These are phyloP conservation scores for Penicillium crustosum DNA, from an alignment of 2,329 filamentous ascomycete genomes.

Conservation along the genomic window DNA sequence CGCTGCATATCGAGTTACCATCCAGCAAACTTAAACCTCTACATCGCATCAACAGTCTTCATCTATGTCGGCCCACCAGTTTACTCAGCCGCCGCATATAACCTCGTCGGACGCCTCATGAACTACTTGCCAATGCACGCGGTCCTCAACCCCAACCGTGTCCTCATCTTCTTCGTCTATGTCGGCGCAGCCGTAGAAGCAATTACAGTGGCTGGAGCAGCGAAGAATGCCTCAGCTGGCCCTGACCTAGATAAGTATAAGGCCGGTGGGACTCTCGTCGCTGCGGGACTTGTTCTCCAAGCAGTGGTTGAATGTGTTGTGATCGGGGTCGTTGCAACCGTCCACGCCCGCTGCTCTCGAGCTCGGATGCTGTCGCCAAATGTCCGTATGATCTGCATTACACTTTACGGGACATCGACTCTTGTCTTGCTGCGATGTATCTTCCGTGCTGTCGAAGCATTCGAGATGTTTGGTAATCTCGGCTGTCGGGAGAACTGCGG, in stretches of 20 bases:
- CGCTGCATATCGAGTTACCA: constrained; percentile 32
- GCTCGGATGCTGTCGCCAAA: constrained; percentile 29
- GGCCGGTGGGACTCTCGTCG: constrained; percentile 30
- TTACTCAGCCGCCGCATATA: constrained; percentile 41
- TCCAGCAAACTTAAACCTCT: constrained; percentile 30
- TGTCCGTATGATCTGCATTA: constrained; percentile 34
- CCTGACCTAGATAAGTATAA: constrained; percentile 19
- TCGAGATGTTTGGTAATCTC: constrained; percentile 25
- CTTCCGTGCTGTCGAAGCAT: constrained; percentile 38
- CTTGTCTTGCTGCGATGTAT: constrained; percentile 39
- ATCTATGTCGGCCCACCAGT: constrained; percentile 39
- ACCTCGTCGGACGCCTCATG: constrained; percentile 39
- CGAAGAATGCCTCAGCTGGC: constrained; percentile 22
- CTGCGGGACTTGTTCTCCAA: constrained; percentile 33
- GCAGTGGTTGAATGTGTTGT: constrained; percentile 33
- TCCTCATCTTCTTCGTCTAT: constrained; percentile 40
- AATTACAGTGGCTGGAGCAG: constrained; percentile 35
- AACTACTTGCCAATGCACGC: constrained; percentile 42
- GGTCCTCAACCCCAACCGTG: constrained; percentile 37
- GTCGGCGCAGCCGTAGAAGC: constrained; percentile 37
- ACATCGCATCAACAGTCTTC: constrained; percentile 37
- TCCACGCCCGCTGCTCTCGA: constrained; percentile 26
- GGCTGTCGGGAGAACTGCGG: constrained; percentile 28
- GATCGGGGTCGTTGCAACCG: constrained; percentile 25
- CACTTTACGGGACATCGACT: constrained; percentile 38